Evolutionary conservation across 1,139 yeast species (phyloP), one percentile per base, ranked within the genome.

Genomic region (Yamadazyma aaseri): DNA sequence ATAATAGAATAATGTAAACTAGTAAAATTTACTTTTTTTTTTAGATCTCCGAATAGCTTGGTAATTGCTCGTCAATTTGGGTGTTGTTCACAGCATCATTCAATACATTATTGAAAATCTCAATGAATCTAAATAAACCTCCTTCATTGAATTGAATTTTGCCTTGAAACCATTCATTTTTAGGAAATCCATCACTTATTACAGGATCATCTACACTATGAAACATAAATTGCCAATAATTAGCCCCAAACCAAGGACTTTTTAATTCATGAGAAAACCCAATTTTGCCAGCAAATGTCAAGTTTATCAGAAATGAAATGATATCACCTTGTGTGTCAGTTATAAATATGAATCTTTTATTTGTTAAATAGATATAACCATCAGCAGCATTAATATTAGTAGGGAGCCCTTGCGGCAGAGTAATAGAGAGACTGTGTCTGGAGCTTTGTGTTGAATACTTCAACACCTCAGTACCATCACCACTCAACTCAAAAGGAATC

Each of bases 221-320:
- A 45, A 74, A 71, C 28, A 65, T 36, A 31, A 71, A 63, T 43
- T 64, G 63, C 70, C 75, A 73, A 46, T 63, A 70, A 46, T 73
- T 75, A 14, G 77, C 64, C 0, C 81, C 81, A 48, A 74, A 71
- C 79, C 78, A 73, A 1, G 79, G 79, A 13, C 75, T 61, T 35
- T 66, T 61, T 31, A 73, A 44, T 34, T 62, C 56, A 46, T 70
- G 72, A 0, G 68, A 54, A 23, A 61, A 52, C 32, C 55, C 63
- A 14, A 61, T 35, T 9, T 33, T 26, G 1, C 57, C 49, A 5
- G 53, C 45, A 20, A 43, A 33, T 5, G 38, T 40, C 27, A 68
- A 46, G 26, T 60, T 65, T 8, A 69, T 39, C 50, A 51, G 56
- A 44, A 70, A 69, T 2, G 63, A 48, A 8, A 54, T 51, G 5